Evolutionary conservation across 345 rosid genomes (phyloP).

Genomic region (Corchorus olitorius): DNA sequence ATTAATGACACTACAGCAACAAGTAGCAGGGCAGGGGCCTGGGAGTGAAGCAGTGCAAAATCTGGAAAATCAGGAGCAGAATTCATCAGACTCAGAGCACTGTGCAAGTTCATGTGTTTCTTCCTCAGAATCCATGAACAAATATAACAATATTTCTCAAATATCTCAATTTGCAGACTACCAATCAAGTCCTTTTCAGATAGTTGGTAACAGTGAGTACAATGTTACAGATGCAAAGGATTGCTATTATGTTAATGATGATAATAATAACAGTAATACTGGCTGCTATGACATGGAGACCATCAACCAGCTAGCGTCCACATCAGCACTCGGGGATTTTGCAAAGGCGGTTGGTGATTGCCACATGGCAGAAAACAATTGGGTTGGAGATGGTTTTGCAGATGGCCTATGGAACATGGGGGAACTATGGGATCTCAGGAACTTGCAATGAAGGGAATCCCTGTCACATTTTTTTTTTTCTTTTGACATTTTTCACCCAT

Average conservation of each 20-base stretch:
- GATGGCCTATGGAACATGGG: conserved; percentile 45
- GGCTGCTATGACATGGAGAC: conserved; percentile 34
- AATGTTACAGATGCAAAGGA: conserved; percentile 16
- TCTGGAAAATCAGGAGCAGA: conserved; percentile 27
- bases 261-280: not conserved
- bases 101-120: conserved; percentile 34
- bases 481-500: not conserved
- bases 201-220: not conserved
- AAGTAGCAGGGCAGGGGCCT: conserved; percentile 14
- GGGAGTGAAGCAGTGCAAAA: not conserved
- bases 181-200: conserved; percentile 22
- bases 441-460: conserved; percentile 19
- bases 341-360: conserved; percentile 13
- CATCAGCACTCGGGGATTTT: conserved; percentile 23
- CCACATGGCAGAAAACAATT: conserved; percentile 30
- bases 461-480: not conserved
- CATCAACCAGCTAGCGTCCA: conserved; percentile 11
- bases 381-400: conserved; percentile 34
- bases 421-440: conserved; percentile 39
- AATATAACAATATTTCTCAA: conserved; percentile 21
- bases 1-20: not conserved
- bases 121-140: conserved; percentile 29
- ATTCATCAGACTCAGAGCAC: conserved; percentile 39
- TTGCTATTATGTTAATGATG: conserved; percentile 18
- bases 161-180: conserved; percentile 27